Evolutionary conservation across 2,329 filamentous ascomycete species (phyloP), one percentile per base, ranked within the genome.

Genomic region (Colletotrichum falcatum): DNA sequence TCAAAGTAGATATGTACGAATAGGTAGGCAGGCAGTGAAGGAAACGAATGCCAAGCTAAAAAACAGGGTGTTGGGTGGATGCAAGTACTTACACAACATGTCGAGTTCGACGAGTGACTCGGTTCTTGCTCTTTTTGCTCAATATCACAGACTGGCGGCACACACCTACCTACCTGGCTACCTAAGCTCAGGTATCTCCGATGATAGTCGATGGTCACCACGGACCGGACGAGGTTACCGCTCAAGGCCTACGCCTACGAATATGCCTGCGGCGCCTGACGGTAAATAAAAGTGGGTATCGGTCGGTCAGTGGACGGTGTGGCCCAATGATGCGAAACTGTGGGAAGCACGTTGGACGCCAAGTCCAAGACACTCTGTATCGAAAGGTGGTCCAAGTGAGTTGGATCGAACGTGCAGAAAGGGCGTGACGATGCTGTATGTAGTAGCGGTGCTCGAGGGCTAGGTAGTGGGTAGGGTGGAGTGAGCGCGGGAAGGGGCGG

Each of bases 61-160:
- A 16, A 44, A n/a, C 6, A 8, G 12, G n/a, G 37, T 23, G 33
- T 28, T 33, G 28, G 26, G 39, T 12, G 42, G 44, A 9, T 7
- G 44, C 20, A 23, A 28, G 53, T 67, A 73, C 72, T 73, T 66
- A 73, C 72, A 72, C 46, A 73, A 66, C 72, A 73, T 73, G 28
- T 37, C 60, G 62, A 37, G 28, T 23, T 14, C 51, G 42, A 28
- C 18, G 30, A 56, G 39, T 61, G 51, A 44, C 20, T 37, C 16
- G 11, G 26, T 33, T 26, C 59, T 37, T 33, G 42, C 6, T 44
- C 20, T 35, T 26, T 33, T n/a, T n/a, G 35, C 48, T 46, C 26
- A 18, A 28, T 55, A 53, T 33, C 49, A 55, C 56, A 33, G 39
- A 55, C 48, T 23, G 48, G 39, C 20, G 39, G 49, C 49, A n/a